These are phyloP conservation scores for Candida hispaniensis DNA, from an alignment of 805 yeast species.

Conservation along the genomic window DNA sequence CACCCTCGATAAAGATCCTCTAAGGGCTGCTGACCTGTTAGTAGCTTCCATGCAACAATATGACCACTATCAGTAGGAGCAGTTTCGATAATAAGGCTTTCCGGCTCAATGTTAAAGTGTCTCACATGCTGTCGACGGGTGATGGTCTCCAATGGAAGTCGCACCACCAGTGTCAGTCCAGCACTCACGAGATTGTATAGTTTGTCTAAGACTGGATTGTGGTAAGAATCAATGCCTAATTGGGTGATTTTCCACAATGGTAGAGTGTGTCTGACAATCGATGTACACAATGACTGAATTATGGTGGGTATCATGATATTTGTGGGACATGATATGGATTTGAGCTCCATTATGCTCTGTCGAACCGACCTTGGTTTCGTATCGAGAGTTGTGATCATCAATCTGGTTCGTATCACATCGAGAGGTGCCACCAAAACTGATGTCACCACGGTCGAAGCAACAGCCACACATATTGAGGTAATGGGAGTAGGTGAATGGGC, in stretches of 20 bases:
- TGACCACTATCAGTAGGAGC: slow-evolving; percentile 46
- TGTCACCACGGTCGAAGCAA: slow-evolving; percentile 61
- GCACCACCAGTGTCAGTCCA: slow-evolving; percentile 56
- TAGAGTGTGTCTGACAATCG: slow-evolving; percentile 52
- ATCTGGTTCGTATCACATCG: slow-evolving; percentile 66
- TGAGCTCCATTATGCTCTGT: slow-evolving; percentile 46
- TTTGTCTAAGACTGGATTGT: slow-evolving; percentile 51
- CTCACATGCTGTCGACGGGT: slow-evolving; percentile 74
- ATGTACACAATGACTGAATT: slow-evolving; percentile 49
- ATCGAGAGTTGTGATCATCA: slow-evolving; percentile 59
- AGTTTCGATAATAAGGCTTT: slow-evolving; percentile 44
- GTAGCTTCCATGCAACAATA: slow-evolving; percentile 41
- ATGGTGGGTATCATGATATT: slow-evolving; percentile 57
- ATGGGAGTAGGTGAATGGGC: slow-evolving; percentile 70
- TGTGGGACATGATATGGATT: slow-evolving; percentile 44
- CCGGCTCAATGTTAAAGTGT: slow-evolving; percentile 33
- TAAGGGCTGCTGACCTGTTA: slow-evolving; percentile 35
- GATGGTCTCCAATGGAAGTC: slow-evolving; percentile 79
- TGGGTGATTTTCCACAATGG: slow-evolving; percentile 51
- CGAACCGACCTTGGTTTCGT: slow-evolving; percentile 50
- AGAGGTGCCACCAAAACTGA: slow-evolving; percentile 68
- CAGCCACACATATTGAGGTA: slow-evolving; percentile 53
- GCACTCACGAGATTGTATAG: slow-evolving; percentile 50
- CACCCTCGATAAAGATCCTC: slow-evolving; percentile 72
- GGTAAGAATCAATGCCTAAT: slow-evolving; percentile 55